Evolutionary conservation across 108 stramenopile species (phyloP).

Genomic region (Tribonema minus): DNA sequence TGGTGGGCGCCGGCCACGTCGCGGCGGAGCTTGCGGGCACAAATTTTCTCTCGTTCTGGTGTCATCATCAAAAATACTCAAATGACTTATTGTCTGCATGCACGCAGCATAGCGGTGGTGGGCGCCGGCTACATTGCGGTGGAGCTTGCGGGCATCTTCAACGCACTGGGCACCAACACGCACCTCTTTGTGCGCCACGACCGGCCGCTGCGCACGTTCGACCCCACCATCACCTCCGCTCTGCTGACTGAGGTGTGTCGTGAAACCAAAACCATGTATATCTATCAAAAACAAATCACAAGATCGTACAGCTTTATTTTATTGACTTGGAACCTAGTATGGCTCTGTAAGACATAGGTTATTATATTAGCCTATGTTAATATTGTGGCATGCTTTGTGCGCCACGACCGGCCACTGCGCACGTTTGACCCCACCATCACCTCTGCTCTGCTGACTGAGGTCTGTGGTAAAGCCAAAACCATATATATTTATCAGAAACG

Average conservation of each 20-base stretch:
- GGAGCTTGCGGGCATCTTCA: slow-evolving; percentile 83
- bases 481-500: no score
- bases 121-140: slow-evolving; percentile 97
- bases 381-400: no score
- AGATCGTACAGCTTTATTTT: no score
- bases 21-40: slow-evolving; percentile 87
- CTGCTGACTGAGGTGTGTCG: slow-evolving; percentile 52
- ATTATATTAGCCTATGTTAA: no score
- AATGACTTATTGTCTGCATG: no score
- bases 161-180: slow-evolving; percentile 73
- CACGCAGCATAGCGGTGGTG: slow-evolving; percentile 67
- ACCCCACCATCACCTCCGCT: slow-evolving; percentile 67
- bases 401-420: slow-evolving; percentile 64
- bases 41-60: no score
- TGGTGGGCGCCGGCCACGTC: slow-evolving; percentile 94
- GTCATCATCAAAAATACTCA: no score
- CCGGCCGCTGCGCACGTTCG: slow-evolving; percentile 71
- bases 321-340: no score
- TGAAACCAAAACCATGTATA: no score
- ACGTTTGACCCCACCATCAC: slow-evolving; percentile 74
- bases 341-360: no score
- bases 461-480: no score
- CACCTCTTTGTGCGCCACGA: slow-evolving; percentile 66
- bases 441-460: slow-evolving; percentile 59
- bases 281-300: no score